These are phyloP conservation scores for Penicillium decumbens DNA, from an alignment of 2,329 filamentous ascomycete species.

Conservation along the genomic window DNA sequence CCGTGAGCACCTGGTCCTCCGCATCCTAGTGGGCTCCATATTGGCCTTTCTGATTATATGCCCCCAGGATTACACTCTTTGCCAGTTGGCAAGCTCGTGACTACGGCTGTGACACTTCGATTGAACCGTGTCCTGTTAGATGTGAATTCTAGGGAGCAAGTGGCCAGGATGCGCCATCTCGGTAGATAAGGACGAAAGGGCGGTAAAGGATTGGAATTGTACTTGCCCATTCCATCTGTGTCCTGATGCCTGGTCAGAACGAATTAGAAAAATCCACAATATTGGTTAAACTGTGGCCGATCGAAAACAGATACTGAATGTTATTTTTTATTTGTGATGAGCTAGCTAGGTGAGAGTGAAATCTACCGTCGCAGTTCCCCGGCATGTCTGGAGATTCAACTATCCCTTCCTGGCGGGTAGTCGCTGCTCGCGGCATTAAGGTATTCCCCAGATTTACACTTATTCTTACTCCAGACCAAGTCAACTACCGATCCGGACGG, in stretches of 20 bases:
- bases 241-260: slow-evolving; percentile 8
- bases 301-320: background rate
- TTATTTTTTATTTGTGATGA: background rate
- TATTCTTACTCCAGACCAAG: background rate
- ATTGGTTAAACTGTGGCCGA: background rate
- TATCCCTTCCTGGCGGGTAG: slow-evolving; percentile 23
- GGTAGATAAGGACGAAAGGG: slow-evolving; percentile 18
- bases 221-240: slow-evolving; percentile 1
- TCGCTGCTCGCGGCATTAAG: slow-evolving; percentile 17
- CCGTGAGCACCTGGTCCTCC: background rate
- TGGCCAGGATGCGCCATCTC: slow-evolving; percentile 20
- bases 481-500: background rate
- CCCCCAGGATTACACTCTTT: background rate
- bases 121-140: slow-evolving; percentile 16
- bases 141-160: slow-evolving; percentile 6
- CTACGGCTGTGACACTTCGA: slow-evolving; percentile 20
- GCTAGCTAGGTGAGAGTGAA: slow-evolving; percentile 2
- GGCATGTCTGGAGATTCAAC: slow-evolving; percentile 27
- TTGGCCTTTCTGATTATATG: slow-evolving; percentile 3
- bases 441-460: background rate
- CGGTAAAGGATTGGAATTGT: slow-evolving; percentile 12
- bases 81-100: slow-evolving; percentile 26
- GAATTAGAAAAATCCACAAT: slow-evolving; percentile 11
- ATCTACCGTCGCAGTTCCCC: slow-evolving; percentile 25
- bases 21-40: background rate